These are phyloP conservation scores for Backusella tarrabulga DNA, from an alignment of 192 early-diverging fungal species.

Conservation along the genomic window DNA sequence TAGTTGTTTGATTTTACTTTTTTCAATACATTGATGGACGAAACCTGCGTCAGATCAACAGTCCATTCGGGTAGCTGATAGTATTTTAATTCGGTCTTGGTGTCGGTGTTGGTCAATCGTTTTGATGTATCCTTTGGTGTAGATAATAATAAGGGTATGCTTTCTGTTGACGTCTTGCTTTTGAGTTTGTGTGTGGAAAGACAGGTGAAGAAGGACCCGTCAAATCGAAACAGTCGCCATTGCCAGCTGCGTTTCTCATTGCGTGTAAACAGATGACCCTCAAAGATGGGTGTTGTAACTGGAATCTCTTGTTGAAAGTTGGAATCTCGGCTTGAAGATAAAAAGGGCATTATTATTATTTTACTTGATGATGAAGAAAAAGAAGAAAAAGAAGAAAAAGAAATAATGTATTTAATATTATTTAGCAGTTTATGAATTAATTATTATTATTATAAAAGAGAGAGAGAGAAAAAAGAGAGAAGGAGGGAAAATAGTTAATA, in stretches of 20 bases:
- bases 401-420: background rate
- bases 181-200: conserved; percentile 31
- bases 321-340: conserved; percentile 1
- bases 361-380: too few relatives aligned
- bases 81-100: conserved; percentile 14
- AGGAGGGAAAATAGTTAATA: background rate
- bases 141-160: conserved; percentile 27
- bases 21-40: conserved; percentile 27
- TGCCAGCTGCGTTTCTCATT: conserved; percentile 36
- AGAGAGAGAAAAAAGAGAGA: background rate
- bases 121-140: conserved; percentile 24
- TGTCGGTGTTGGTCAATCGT: background rate
- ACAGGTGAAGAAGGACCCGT: conserved; percentile 35
- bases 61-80: conserved; percentile 41
- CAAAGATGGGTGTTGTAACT: conserved; percentile 34
- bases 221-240: conserved; percentile 40
- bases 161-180: conserved; percentile 1
- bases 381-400: too few relatives aligned
- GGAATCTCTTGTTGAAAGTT: conserved; percentile 27
- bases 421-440: background rate
- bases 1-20: background rate
- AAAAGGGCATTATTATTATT: conserved; percentile 6
- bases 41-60: conserved; percentile 29
- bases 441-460: background rate
- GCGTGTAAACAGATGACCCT: conserved; percentile 33